A percentile compares a stretch with the other conserved stretches of the same genome.
Conservation (phyloP, 805 yeast species). For the Yarrowia keelungensis region DNA sequence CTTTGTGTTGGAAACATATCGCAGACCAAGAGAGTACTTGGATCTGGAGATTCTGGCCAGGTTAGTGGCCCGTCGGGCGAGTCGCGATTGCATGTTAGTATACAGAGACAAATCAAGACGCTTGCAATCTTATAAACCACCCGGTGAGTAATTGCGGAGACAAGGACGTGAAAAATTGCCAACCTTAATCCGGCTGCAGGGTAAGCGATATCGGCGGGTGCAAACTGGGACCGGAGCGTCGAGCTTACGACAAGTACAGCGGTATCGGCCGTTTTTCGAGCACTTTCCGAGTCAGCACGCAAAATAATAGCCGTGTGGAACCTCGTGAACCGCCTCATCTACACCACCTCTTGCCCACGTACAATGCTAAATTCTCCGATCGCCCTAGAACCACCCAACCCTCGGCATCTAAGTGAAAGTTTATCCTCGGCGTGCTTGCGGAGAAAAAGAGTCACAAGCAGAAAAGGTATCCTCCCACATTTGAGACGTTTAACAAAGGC, state of each 20-base stretch:
- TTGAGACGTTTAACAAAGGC: constrained; percentile 28
- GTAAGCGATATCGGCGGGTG: constrained; percentile 39
- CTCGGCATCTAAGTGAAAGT: constrained; percentile 26
- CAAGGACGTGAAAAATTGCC: constrained; percentile 39
- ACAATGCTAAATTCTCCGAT: constrained; percentile 18
- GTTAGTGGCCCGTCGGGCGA: constrained; percentile 38
- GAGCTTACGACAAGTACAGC: too few relatives aligned
- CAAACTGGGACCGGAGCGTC: not conserved
- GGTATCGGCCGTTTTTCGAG: not conserved
- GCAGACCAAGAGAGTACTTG: constrained; percentile 37
- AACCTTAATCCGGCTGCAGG: constrained; percentile 34
- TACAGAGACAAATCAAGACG: constrained; percentile 37
- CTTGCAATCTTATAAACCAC: constrained; percentile 35
- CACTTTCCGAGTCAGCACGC: too few relatives aligned
- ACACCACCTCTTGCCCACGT: too few relatives aligned
- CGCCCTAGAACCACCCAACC: constrained; percentile 20
- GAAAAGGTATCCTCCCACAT: constrained; percentile 9
- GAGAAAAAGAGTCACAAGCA: constrained; percentile 37
- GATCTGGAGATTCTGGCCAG: constrained; percentile 39
- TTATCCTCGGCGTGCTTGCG: constrained; percentile 37
- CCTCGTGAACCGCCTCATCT: too few relatives aligned
- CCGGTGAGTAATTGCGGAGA: constrained; percentile 38
- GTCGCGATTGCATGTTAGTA: constrained; percentile 39
- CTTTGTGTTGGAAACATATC: constrained; percentile 32
- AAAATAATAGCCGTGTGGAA: too few relatives aligned